Evolutionary conservation across 1,284 basidiomycete species (phyloP), one percentile per base, ranked within the genome.

Genomic region (Agaricales sp.): DNA sequence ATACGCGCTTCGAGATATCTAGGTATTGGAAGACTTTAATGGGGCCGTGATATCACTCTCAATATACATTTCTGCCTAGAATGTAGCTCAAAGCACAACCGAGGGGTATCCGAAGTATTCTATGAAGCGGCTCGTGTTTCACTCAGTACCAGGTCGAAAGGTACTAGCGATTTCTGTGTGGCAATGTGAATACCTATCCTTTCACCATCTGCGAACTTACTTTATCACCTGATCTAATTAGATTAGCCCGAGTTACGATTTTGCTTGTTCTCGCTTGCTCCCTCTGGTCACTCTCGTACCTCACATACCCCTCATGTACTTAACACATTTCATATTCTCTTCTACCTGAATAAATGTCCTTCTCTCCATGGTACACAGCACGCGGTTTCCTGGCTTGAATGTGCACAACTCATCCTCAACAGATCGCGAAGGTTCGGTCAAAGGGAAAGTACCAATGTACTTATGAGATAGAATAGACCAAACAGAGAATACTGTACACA

Each of bases 31-130:
- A n/a, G n/a, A n/a, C n/a, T n/a, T n/a, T n/a, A n/a, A n/a, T n/a
- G n/a, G n/a, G n/a, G n/a, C n/a, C n/a, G n/a, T n/a, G n/a, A n/a
- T n/a, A n/a, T n/a, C n/a, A n/a, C n/a, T n/a, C n/a, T n/a, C n/a
- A n/a, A n/a, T n/a, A n/a, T n/a, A n/a, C n/a, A n/a, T n/a, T n/a
- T n/a, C 52, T 49, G 26, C 47, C 13, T 57, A 93, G 93, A 98
- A 71, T 97, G 93, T 63, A 95, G 92, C 54, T 92, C 94, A 8
- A 96, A 95, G 64, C 89, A 93, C 59, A 94, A 96, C 59, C 79
- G 94, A 43, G 94, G 94, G 2, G 92, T 98, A 6, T 74, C 78
- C 21, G 92, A 98, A 62, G 92, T 93, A 3, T 93, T 98, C 60
- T 78, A 87, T 55, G 92, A 94, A 63, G 87, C 89, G 1, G 90